A percentile compares a stretch with the other conserved stretches of the same genome.
phyloP scores from a whole-genome alignment of 225 moss, liverwort and hornwort species.

The Bryoerythrophyllum caledonicum region DNA sequence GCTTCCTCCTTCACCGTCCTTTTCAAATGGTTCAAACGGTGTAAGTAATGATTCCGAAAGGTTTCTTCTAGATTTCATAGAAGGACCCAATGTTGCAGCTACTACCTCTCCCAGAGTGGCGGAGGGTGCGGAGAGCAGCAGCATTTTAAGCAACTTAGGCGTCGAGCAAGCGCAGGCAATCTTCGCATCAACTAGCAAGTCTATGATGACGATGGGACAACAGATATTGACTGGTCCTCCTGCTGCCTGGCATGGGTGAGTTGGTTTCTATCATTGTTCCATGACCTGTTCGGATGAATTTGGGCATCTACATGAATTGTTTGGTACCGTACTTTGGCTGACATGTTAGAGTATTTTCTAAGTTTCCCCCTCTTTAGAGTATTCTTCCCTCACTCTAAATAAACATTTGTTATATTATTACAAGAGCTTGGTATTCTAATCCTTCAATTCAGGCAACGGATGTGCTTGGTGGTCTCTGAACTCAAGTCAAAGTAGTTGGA shows the following conservation, averaged over 20 bases:
- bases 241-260: slow-evolving; percentile 98
- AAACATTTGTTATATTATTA: no score
- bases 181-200: slow-evolving; percentile 77
- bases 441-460: no score
- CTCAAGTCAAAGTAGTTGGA: no score
- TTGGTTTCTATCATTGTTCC: slow-evolving; percentile 20
- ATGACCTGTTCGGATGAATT: slow-evolving; percentile 7
- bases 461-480: no score
- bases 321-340: not conserved
- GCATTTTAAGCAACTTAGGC: slow-evolving; percentile 45
- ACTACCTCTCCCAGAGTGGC: slow-evolving; percentile 40
- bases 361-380: no score
- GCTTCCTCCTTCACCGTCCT: slow-evolving; percentile 42
- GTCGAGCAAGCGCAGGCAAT: slow-evolving; percentile 78
- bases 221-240: slow-evolving; percentile 79
- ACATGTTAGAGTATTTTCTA: not conserved
- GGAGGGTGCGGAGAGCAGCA: slow-evolving; percentile 49
- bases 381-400: no score
- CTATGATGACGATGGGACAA: slow-evolving; percentile 88
- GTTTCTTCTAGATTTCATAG: slow-evolving; percentile 46
- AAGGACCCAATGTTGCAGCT: slow-evolving; percentile 38
- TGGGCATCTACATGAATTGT: slow-evolving; percentile 3
- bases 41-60: slow-evolving; percentile 29
- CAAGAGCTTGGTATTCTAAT: no score
- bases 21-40: slow-evolving; percentile 30